Conservation (phyloP, 768 basidiomycete genomes). For the Chiua virens region DNA sequence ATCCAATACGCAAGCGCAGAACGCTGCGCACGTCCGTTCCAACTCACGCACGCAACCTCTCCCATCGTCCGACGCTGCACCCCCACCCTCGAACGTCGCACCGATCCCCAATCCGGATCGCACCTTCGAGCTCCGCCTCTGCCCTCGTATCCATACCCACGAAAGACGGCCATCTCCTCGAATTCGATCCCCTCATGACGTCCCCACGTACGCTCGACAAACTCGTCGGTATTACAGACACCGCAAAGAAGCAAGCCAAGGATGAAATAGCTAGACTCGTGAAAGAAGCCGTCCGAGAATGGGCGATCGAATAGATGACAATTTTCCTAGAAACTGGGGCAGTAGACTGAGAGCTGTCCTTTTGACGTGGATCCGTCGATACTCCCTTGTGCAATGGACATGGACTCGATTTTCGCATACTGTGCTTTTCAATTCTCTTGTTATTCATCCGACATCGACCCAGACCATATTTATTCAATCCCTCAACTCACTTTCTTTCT, state of each 20-base stretch:
- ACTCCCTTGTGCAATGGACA: too few relatives aligned
- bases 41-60: slow-evolving; percentile 49
- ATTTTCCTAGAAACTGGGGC: too few relatives aligned
- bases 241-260: slow-evolving; percentile 80
- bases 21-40: slow-evolving; percentile 41
- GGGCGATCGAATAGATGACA: slow-evolving; percentile 51
- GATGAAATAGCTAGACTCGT: slow-evolving; percentile 74
- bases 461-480: too few relatives aligned
- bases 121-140: slow-evolving; percentile 34
- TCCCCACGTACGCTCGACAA: slow-evolving; percentile 72
- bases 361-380: too few relatives aligned
- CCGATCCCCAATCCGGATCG: neutral
- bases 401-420: too few relatives aligned
- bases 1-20: neutral
- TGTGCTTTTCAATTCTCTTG: too few relatives aligned
- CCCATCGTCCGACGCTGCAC: slow-evolving; percentile 1
- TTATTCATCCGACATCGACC: too few relatives aligned
- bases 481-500: too few relatives aligned
- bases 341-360: too few relatives aligned
- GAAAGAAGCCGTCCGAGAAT: slow-evolving; percentile 72
- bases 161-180: slow-evolving; percentile 76
- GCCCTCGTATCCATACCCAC: slow-evolving; percentile 78
- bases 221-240: slow-evolving; percentile 75
- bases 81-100: too few relatives aligned
- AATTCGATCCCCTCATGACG: slow-evolving; percentile 80